phyloP scores from a whole-genome alignment of 805 yeast species.

The Pichia gijzeniarum region DNA sequence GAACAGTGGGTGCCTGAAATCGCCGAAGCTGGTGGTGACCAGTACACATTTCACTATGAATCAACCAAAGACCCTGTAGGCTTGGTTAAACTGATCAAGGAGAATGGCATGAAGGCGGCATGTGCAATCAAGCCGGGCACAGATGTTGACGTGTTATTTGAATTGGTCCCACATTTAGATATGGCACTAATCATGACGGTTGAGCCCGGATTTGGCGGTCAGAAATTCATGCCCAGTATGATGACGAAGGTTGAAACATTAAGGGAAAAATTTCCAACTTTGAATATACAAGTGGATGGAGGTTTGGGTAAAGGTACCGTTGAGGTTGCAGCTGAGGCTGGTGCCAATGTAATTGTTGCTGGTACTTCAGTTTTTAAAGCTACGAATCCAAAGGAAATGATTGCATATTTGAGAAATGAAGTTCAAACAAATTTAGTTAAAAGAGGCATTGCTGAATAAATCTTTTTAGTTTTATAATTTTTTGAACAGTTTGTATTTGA shows the following conservation, averaged over 20 bases:
- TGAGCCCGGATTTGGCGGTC: conserved; percentile 99
- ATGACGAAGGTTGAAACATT: conserved; percentile 88
- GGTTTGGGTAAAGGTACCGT: conserved; percentile 86
- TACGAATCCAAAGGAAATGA: conserved; percentile 68
- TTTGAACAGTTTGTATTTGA: neutral
- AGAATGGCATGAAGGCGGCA: conserved; percentile 84
- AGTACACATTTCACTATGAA: conserved; percentile 93
- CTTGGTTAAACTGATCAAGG: conserved; percentile 68
- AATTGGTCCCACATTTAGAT: conserved; percentile 66
- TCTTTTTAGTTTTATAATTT: neutral
- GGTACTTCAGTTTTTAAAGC: conserved; percentile 94
- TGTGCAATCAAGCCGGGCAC: conserved; percentile 94
- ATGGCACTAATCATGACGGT: conserved; percentile 98
- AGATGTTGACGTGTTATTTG: conserved; percentile 62
- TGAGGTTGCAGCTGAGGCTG: conserved; percentile 86
- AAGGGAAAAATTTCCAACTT: conserved; percentile 64
- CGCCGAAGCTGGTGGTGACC: conserved; percentile 92
- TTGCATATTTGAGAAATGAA: conserved; percentile 55
- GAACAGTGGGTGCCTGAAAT: conserved; percentile 91
- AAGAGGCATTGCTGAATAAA: conserved; percentile 8
- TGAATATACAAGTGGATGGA: conserved; percentile 95
- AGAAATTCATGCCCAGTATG: conserved; percentile 90
- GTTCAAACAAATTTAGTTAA: conserved; percentile 43
- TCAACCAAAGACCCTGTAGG: conserved; percentile 74
- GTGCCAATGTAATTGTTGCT: conserved; percentile 97